Percentiles rank a stretch among this genome's conserved stretches.
phyloP scores from a whole-genome alignment of 805 yeast species.

The Wickerhamomyces chaumierensis region DNA sequence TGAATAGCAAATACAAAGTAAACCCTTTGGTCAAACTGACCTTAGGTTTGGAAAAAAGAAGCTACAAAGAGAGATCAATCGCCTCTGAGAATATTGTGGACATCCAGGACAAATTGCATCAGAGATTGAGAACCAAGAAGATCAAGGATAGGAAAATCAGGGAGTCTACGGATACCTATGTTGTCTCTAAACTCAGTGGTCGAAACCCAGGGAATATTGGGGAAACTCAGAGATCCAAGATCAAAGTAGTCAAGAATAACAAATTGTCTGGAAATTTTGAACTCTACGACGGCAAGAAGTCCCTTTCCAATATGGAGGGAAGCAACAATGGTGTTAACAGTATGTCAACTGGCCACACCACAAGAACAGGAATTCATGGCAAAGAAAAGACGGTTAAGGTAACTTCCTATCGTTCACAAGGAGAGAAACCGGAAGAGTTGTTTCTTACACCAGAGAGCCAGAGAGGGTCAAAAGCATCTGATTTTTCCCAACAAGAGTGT shows the following conservation, averaged over 20 bases:
- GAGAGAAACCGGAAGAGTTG: neutral
- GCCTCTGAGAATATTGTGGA: constrained; percentile 6
- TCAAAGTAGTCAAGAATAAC: constrained; percentile 1
- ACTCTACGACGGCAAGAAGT: neutral
- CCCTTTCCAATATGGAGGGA: neutral
- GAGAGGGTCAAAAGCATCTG: neutral
- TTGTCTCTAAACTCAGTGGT: constrained; percentile 3
- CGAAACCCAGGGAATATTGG: constrained; percentile 1
- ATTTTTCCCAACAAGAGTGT: constrained; percentile 20
- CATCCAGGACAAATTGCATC: constrained; percentile 8
- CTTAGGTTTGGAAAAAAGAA: neutral
- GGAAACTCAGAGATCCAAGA: neutral
- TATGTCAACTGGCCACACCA: neutral
- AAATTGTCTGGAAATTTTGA: constrained; percentile 1
- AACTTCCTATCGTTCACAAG: neutral
- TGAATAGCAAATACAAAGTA: neutral
- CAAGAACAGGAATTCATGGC: neutral
- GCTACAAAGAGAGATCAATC: constrained; percentile 1
- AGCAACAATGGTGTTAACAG: neutral
- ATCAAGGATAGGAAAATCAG: constrained; percentile 8
- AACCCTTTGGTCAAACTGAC: neutral
- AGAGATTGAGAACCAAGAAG: constrained; percentile 11
- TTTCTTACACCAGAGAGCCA: neutral
- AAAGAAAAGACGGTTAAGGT: neutral
- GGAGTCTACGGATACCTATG: constrained; percentile 3